Base-by-base conservation (phyloP, 2,329 filamentous ascomycete species). In the Rhinocladiella similis region DNA sequence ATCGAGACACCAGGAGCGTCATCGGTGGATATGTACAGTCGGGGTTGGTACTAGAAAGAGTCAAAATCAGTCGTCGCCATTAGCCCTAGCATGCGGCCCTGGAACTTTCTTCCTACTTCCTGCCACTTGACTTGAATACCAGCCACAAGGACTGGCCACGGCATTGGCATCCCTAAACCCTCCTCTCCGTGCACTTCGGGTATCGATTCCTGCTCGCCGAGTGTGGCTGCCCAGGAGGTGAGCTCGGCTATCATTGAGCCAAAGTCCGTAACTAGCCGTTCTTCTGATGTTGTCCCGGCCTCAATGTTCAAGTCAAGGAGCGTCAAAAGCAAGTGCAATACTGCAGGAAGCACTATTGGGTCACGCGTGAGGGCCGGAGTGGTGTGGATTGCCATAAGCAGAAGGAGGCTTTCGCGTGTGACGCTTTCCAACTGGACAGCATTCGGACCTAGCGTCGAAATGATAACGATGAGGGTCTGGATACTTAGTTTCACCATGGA, bases 211-310 rank as follows among this genome's bases (percentile, higher is more conserved):
- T 77, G 77, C 57, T 88, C 83, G 72, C 97, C 95, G 1, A 97
- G 82, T 53, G 79, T 79, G 42, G 85, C 81, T 1, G 90, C 88
- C 94, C 94, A 99, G 67, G 91, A 89, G 66, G 90, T 84, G 57
- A 90, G 89, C 79, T 97, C 93, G 50, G 96, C 80, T 19, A 97
- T 76, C 70, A 93, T 86, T 54, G 85, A 83, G 0, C 89, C 86
- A 65, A 91, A 84, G 55, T 87, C 83, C 57, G 86, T 84, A 47
- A 90, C 93, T 2, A 99, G 71, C 1, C 84, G 79, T 64, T 91
- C 84, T 47, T 84, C 82, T 33, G 82, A 85, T 4, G 69, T 71
- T 18, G 68, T 68, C 4, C 75, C 76, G 4, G 71, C 73, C 16
- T 70, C 73, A 27, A 74, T 75, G 58, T 96, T 96, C 36, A 96